Base-by-base conservation (phyloP, 108 stramenopile genomes). In the Stephanodiscus triporus region DNA sequence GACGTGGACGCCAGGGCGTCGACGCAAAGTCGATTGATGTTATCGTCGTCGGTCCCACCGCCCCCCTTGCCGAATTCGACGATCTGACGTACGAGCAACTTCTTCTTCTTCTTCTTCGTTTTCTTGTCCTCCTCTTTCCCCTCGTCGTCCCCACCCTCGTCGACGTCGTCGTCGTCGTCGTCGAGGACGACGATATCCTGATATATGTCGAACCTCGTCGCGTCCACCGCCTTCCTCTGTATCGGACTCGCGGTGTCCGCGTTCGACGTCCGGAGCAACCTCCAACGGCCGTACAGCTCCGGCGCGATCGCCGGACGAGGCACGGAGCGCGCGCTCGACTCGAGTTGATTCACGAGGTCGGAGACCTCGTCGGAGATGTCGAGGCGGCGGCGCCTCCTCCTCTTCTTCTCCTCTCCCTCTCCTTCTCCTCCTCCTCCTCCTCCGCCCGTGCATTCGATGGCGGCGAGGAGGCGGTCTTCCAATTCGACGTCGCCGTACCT, bases 191-290 rank as follows among this genome's bases (percentile, higher is more conserved):
- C 53, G 59, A 95, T 92, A 69, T 95, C 89, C 73, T 95, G 93
- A 68, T 88, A 95, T 49, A 95, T 95, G 6, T 88, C 81, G 67
- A 91, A 95, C 29, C 75, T 84, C 30, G 82, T 73, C 1, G 93
- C 78, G 79, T 91, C 88, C 0, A 95, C 93, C 4, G 93, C 93
- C 72, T 89, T 95, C 20, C 93, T 69, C 70, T 95, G 93, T 30
- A 95, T 95, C 1, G 93, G 93, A 49, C 79, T 82, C 9, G 91
- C 89, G 10, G 93, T 92, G 51, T 89, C 88, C 0, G 91, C 91
- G 68, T 95, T 95, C 55, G 86, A 84, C 4, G 93, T 95, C 53
- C 89, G 87, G 17, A 95, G 32, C 20, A 95, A 56, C 49, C 87
- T 70, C 93, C 91, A 95, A 65, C 89, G 68, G 20, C 93, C 93